A percentile compares a stretch with the other conserved stretches of the same genome.
These are phyloP conservation scores for Stachybotrys echinatus DNA, from an alignment of 2,329 filamentous ascomycete genomes.

Conservation along the genomic window DNA sequence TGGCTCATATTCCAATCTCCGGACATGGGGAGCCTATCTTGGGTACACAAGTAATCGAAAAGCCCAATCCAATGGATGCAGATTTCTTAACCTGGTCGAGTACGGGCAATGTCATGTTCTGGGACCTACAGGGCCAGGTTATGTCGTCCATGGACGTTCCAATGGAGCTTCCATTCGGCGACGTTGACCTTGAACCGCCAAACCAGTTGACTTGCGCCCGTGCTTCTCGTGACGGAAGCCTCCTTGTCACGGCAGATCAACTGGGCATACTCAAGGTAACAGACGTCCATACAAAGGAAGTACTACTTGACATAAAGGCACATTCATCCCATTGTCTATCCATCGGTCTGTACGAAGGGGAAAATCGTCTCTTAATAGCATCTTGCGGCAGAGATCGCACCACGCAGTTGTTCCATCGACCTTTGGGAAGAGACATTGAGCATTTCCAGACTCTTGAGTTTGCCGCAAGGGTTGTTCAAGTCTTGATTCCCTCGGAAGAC, in stretches of 20 bases:
- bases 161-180: slow-evolving; percentile 56
- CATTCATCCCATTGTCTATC: slow-evolving; percentile 82
- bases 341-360: slow-evolving; percentile 65
- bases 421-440: slow-evolving; percentile 54
- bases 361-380: slow-evolving; percentile 62
- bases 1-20: slow-evolving; percentile 50
- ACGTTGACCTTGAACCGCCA: slow-evolving; percentile 42
- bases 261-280: slow-evolving; percentile 74
- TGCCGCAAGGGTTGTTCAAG: slow-evolving; percentile 73
- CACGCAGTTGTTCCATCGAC: slow-evolving; percentile 77
- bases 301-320: slow-evolving; percentile 70
- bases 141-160: slow-evolving; percentile 60
- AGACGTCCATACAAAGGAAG: slow-evolving; percentile 55
- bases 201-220: slow-evolving; percentile 58
- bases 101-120: slow-evolving; percentile 75
- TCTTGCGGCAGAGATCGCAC: slow-evolving; percentile 85
- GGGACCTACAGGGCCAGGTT: slow-evolving; percentile 68
- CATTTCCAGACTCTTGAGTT: slow-evolving; percentile 93
- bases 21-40: slow-evolving; percentile 62
- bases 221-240: slow-evolving; percentile 55
- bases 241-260: slow-evolving; percentile 79
- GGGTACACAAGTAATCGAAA: slow-evolving; percentile 64
- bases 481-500: slow-evolving; percentile 68
- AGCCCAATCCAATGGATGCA: slow-evolving; percentile 55
- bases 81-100: slow-evolving; percentile 88